Percentiles rank a stretch among this genome's conserved stretches.
Evolutionary conservation across 345 rosid species (phyloP).

Genomic region (Rhizophora apiculata): DNA sequence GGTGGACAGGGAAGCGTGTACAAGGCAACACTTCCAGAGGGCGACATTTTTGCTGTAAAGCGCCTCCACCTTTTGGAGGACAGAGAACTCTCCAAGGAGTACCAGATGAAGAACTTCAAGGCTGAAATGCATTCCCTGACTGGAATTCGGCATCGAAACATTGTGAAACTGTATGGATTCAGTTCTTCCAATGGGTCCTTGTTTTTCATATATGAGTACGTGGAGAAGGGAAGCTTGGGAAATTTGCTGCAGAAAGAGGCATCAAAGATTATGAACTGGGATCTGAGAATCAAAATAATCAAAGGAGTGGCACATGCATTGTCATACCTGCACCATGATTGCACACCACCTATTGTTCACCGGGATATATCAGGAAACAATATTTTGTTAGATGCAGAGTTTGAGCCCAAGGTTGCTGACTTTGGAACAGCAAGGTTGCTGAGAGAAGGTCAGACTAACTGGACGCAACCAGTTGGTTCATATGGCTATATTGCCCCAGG

Average conservation of each 20-base stretch:
- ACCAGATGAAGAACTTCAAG: slow-evolving; percentile 27
- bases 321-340: slow-evolving; percentile 50
- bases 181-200: slow-evolving; percentile 26
- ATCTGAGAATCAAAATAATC: slow-evolving; percentile 29
- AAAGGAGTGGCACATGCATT: slow-evolving; percentile 47
- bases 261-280: slow-evolving; percentile 35
- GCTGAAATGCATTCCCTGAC: slow-evolving; percentile 40
- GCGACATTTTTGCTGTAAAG: slow-evolving; percentile 28
- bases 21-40: slow-evolving; percentile 26
- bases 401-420: slow-evolving; percentile 43
- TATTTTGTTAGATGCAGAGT: slow-evolving; percentile 27
- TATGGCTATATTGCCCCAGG: slow-evolving; percentile 57
- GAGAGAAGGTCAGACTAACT: slow-evolving; percentile 30
- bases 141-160: slow-evolving; percentile 40
- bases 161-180: slow-evolving; percentile 43
- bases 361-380: slow-evolving; percentile 43
- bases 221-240: slow-evolving; percentile 39
- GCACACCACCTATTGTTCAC: slow-evolving; percentile 34
- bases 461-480: slow-evolving; percentile 45
- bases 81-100: slow-evolving; percentile 23
- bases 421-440: slow-evolving; percentile 47
- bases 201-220: slow-evolving; percentile 35
- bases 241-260: slow-evolving; percentile 22
- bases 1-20: slow-evolving; percentile 42
- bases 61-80: slow-evolving; percentile 30